These are phyloP conservation scores for Coniochaeta sp. DNA, from an alignment of 2,329 filamentous ascomycete species.

Conservation along the genomic window DNA sequence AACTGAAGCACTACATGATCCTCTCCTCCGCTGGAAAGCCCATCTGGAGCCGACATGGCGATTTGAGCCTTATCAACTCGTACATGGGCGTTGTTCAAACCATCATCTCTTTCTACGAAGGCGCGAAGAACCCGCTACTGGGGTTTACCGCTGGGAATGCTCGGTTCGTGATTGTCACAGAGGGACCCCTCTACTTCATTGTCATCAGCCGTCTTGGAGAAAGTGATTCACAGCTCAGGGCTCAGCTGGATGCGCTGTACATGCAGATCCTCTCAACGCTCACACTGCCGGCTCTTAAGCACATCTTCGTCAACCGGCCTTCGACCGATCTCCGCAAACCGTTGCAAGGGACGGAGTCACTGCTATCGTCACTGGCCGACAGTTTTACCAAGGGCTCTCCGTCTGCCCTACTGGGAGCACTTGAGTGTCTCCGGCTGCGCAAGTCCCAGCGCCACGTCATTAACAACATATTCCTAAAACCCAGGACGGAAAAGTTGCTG, in stretches of 20 bases:
- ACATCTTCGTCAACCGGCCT: conserved; percentile 81
- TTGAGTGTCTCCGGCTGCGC: conserved; percentile 88
- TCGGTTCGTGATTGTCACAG: conserved; percentile 77
- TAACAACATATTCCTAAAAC: conserved; percentile 79
- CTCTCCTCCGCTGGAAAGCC: conserved; percentile 94
- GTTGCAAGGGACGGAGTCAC: conserved; percentile 81
- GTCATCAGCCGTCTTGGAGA: conserved; percentile 90
- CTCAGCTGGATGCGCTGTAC: conserved; percentile 88
- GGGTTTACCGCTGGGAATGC: conserved; percentile 83
- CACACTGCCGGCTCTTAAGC: conserved; percentile 78
- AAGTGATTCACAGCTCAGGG: conserved; percentile 78
- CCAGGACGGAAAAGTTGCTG: conserved; percentile 68
- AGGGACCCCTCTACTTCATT: conserved; percentile 85
- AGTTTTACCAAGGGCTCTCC: conserved; percentile 91
- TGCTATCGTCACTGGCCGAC: conserved; percentile 87
- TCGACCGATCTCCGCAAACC: conserved; percentile 91
- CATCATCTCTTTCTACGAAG: conserved; percentile 94
- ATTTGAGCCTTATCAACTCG: conserved; percentile 80
- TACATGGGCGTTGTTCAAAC: conserved; percentile 96
- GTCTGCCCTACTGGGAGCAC: conserved; percentile 76
- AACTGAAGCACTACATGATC: conserved; percentile 95
- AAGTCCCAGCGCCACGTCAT: conserved; percentile 82
- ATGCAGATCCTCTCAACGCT: conserved; percentile 97
- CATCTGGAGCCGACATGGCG: conserved; percentile 92
- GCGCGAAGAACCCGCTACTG: conserved; percentile 66